Conservation (phyloP, 306 rosid genomes). For the Cucurbita ficifolia region DNA sequence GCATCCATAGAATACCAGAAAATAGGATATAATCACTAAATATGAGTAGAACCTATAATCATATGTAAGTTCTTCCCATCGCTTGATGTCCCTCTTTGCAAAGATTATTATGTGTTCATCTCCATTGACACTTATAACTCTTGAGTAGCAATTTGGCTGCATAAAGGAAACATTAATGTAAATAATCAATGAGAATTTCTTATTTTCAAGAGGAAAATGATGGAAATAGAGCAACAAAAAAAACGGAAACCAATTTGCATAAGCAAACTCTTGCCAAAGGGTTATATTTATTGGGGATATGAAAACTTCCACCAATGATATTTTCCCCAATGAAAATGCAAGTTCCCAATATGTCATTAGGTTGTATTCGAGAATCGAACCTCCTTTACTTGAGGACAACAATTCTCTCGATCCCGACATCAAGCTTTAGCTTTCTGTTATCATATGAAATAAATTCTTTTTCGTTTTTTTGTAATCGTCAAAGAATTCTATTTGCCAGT, state of each 20-base stretch:
- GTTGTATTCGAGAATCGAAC: background rate
- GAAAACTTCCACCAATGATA: background rate
- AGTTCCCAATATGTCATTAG: background rate
- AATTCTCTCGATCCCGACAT: background rate
- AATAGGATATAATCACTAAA: background rate
- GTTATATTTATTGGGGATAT: background rate
- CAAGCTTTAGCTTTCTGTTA: background rate
- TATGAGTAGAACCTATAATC: slow-evolving; percentile 63
- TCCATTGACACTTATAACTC: slow-evolving; percentile 74
- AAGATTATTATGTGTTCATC: slow-evolving; percentile 94
- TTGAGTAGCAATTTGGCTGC: slow-evolving; percentile 99
- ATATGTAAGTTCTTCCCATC: slow-evolving; percentile 97
- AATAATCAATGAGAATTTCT: slow-evolving; percentile 3
- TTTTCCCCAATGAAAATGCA: background rate
- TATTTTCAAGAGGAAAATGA: background rate
- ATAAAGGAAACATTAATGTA: slow-evolving; percentile 12
- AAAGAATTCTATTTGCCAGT: background rate
- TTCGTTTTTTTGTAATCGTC: background rate
- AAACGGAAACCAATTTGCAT: background rate
- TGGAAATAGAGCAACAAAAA: background rate
- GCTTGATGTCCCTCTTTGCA: slow-evolving; percentile 91
- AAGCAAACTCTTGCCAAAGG: background rate
- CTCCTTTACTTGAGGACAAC: background rate
- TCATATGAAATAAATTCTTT: background rate
- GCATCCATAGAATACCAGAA: slow-evolving; percentile 11